Percentiles rank a stretch among this genome's conserved stretches.
Evolutionary conservation across 2,329 filamentous ascomycete genomes (phyloP).

Genomic region (Botryotinia calthae): DNA sequence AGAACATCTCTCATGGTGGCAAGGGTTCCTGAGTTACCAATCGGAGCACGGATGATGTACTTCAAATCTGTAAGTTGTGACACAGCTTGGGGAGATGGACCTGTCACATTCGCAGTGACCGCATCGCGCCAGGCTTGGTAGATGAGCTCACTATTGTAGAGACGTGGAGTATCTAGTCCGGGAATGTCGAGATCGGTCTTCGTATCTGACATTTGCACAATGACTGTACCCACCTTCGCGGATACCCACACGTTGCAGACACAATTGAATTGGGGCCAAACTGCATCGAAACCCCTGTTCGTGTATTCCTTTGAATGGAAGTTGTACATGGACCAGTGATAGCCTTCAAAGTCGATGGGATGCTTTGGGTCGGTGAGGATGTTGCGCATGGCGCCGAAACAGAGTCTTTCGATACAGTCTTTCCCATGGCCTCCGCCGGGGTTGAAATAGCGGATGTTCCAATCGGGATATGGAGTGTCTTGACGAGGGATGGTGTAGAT

Average conservation of each 20-base stretch:
- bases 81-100: neutral
- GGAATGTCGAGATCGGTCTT: neutral
- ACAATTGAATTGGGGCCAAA: neutral
- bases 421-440: neutral
- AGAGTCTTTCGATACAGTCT: too few species aligned
- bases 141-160: neutral
- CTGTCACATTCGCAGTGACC: neutral
- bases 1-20: neutral
- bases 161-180: neutral
- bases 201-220: neutral
- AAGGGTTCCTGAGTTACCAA: neutral
- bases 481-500: neutral
- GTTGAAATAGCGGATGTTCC: neutral
- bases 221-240: neutral
- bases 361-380: neutral
- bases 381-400: too few species aligned
- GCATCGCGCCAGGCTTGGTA: slow-evolving; percentile 10
- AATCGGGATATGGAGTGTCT: neutral
- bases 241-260: neutral
- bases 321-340: neutral
- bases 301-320: neutral
- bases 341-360: neutral
- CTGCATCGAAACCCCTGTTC: neutral
- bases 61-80: neutral
- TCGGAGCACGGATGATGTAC: neutral